A percentile compares a stretch with the other conserved stretches of the same genome.
These are phyloP conservation scores for Peniophora sp. DNA, from an alignment of 1,284 basidiomycete species.

Conservation along the genomic window DNA sequence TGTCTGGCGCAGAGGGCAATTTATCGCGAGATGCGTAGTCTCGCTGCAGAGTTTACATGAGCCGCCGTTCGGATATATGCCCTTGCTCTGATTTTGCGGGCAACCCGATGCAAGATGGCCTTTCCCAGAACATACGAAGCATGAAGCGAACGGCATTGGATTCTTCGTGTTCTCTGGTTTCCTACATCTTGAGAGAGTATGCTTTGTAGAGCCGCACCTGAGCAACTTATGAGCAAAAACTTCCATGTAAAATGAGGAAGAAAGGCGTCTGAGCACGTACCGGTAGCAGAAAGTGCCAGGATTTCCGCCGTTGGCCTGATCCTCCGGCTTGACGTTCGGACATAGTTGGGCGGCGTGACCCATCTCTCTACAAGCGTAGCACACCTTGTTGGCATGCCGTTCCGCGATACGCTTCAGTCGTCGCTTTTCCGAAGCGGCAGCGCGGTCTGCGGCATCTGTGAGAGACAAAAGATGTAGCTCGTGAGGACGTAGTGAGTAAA, in stretches of 20 bases:
- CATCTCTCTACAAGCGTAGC: constrained; percentile 82
- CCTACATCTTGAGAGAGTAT: constrained; percentile 74
- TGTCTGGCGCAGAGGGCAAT: constrained; percentile 64
- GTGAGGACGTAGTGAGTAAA: neutral
- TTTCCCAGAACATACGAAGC: constrained; percentile 79
- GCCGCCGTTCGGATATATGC: constrained; percentile 89
- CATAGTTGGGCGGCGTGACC: constrained; percentile 86
- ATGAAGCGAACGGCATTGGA: constrained; percentile 83
- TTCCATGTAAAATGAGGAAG: neutral
- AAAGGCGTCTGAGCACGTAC: constrained; percentile 40
- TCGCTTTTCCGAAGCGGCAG: constrained; percentile 44
- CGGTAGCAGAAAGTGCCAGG: constrained; percentile 77
- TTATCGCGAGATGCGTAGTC: constrained; percentile 79
- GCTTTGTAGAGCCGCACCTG: constrained; percentile 80
- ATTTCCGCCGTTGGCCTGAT: constrained; percentile 21
- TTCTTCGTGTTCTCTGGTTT: constrained; percentile 55
- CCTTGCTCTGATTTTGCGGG: constrained; percentile 72
- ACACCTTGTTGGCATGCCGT: constrained; percentile 55
- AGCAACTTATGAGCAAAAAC: constrained; percentile 6
- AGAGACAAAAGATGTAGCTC: constrained; percentile 3
- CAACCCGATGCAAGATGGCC: constrained; percentile 82
- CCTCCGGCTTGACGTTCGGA: constrained; percentile 37
- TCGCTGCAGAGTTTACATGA: constrained; percentile 83
- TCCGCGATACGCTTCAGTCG: constrained; percentile 62
- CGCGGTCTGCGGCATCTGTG: constrained; percentile 15